Evolutionary conservation across 1,139 yeast genomes (phyloP), one percentile per base, ranked within the genome.

Genomic region (Debaryomyces robertsiae): DNA sequence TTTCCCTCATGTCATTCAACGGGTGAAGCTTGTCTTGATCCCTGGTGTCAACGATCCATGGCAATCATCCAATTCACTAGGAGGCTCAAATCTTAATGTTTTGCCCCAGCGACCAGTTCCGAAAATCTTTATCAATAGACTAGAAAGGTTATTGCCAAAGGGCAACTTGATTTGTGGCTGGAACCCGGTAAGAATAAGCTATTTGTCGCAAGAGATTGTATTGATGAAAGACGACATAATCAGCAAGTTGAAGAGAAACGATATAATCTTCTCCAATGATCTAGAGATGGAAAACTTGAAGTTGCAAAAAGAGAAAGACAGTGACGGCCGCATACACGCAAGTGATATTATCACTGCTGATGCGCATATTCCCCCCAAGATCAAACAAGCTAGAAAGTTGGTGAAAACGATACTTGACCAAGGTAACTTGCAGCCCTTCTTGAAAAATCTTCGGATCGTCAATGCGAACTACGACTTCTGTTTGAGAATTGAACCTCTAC

Each of bases 11-110:
- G 54, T 72, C 24, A 54, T 67, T 6, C 52, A 53, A 23, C 44
- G 49, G n/a, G 62, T 68, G 32, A 77, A 79, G 32, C 63, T 88
- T 37, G 65, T 87, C 2, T 77, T 93, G 45, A 69, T 91, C 1
- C 97, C 98, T 0, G 98, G 98, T 0, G 80, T 81, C 32, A 85
- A 88, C 51, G 98, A 93, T 60, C 97, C 97, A 0, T 93, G 98
- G 98, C 82, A 82, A 35, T 81, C 94, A 0, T 73, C 84, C 34
- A 77, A 76, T 38, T 77, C 87, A 0, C 70, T 84, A 32, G 94
- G 94, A 2, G 59, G 70, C 7, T 75, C 89, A 0, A 69, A 80
- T 16, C 70, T 84, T 31, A 62, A 77, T 9, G 57, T 75, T 23
- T 77, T 88, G 69, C 98, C 98, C 0, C 84, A 84, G 52, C 68